Evolutionary conservation across 139 green algal genomes (phyloP), one percentile per base, ranked within the genome.

Genomic region (Pseudopediastrum boryanum): DNA sequence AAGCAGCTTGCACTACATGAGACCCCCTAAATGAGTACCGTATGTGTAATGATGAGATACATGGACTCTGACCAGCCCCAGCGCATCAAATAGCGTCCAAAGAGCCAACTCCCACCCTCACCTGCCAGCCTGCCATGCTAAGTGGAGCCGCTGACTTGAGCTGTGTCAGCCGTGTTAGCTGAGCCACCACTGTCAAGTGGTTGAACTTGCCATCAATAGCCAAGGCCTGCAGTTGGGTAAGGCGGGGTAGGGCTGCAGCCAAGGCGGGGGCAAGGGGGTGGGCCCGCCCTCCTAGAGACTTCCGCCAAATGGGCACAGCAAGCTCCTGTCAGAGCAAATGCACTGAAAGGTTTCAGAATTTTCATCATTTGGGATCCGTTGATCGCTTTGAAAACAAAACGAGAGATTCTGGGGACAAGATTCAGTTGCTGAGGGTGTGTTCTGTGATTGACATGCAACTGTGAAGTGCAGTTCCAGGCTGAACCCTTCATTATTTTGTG

Each of bases 121-220:
- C 71, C 71, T 70, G 27, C 71, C 71, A 78, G n/a, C 71, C 71
- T 35, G 48, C 38, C 27, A 52, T 29, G 41, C 71, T 78, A n/a
- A 78, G 41, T 5, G 71, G 71, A 27, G 71, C 71, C n/a, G 71
- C 71, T 31, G 54, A 70, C 21, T 54, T 56, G 39, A 78, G 31
- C n/a, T 29, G 54, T 41, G 41, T n/a, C 38, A 78, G 71, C 19
- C 69, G 68, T 21, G 71, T 78, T 0, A 78, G 46, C 39, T 41
- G 33, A 41, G 41, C 69, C 39, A 78, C 71, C 25, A 78, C 71
- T 5, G 27, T 4, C 38, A 78, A n/a, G 61, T 78, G 56, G 2
- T 56, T 41, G 44, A 78, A 78, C 71, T 78, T 78, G 25, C 71
- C 71, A 23, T 78, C 71, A 7, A 78, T 56, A 25, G 71, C 71